Conservation (phyloP, 805 yeast species). For the Hanseniaspora mollemarum region DNA sequence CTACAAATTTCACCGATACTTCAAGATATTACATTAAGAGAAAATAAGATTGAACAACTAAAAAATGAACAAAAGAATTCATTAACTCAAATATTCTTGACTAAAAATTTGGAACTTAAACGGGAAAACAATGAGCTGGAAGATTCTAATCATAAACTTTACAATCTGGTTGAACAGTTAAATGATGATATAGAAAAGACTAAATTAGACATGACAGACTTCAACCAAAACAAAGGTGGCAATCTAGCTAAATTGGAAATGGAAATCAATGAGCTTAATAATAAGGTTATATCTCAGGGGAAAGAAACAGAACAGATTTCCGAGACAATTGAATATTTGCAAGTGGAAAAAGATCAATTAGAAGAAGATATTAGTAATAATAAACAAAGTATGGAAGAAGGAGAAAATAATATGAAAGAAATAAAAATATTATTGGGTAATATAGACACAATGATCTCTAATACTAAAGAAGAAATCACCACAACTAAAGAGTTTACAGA, state of each 20-base stretch:
- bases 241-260: constrained; percentile 55
- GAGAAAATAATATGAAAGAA: constrained; percentile 30
- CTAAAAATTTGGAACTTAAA: constrained; percentile 37
- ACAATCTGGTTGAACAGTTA: constrained; percentile 27
- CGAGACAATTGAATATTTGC: constrained; percentile 48
- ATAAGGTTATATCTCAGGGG: constrained; percentile 32
- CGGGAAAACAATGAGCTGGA: constrained; percentile 38
- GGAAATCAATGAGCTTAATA: constrained; percentile 38
- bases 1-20: constrained; percentile 45
- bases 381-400: constrained; percentile 34
- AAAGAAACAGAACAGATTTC: constrained; percentile 36
- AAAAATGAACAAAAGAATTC: constrained; percentile 46
- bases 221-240: constrained; percentile 63
- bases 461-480: constrained; percentile 25
- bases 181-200: constrained; percentile 40
- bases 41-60: constrained; percentile 48
- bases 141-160: constrained; percentile 31
- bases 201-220: constrained; percentile 72
- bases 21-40: constrained; percentile 44
- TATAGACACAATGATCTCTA: constrained; percentile 25
- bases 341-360: constrained; percentile 60
- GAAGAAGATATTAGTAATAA: constrained; percentile 42
- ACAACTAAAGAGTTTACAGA: constrained; percentile 23
- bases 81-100: constrained; percentile 44
- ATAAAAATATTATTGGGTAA: constrained; percentile 25